A percentile compares a stretch with the other conserved stretches of the same genome.
Conservation (phyloP, 805 yeast species). For the Saccharomycopsis olivae region DNA sequence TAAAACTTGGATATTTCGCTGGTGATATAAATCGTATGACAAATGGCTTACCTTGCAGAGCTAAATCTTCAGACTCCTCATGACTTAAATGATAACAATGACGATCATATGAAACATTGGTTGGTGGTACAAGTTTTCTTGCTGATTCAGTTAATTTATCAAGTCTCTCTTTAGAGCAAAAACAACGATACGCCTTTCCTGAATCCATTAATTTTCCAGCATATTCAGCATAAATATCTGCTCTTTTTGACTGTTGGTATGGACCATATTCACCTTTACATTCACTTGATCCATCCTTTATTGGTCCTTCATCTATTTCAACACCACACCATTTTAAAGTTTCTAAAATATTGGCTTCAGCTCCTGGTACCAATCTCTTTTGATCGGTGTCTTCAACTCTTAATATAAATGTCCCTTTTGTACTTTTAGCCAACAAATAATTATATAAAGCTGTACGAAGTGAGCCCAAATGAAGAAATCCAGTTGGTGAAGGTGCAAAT, state of each 20-base stretch:
- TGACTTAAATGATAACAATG: constrained; percentile 44
- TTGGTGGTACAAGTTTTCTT: constrained; percentile 67
- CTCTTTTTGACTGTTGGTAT: constrained; percentile 76
- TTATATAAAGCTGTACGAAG: constrained; percentile 88
- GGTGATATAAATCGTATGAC: constrained; percentile 78
- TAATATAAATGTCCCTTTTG: constrained; percentile 71
- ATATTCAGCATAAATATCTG: constrained; percentile 52
- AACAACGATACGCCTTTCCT: constrained; percentile 80
- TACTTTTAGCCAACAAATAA: constrained; percentile 66
- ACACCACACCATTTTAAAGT: constrained; percentile 72
- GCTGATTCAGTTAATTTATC: constrained; percentile 63
- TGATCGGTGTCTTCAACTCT: constrained; percentile 93
- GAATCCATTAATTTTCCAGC: constrained; percentile 43
- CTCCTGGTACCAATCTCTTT: constrained; percentile 64
- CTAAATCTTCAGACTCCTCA: constrained; percentile 24
- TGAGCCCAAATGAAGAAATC: constrained; percentile 88
- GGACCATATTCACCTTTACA: constrained; percentile 62
- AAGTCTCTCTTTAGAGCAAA: constrained; percentile 73
- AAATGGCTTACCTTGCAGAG: constrained; percentile 20
- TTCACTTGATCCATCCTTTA: no score
- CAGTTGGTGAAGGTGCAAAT: constrained; percentile 98
- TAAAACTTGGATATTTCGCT: constrained; percentile 49
- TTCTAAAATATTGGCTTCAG: constrained; percentile 71
- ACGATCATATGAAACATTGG: constrained; percentile 86
- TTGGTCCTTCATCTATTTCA: constrained; percentile 77